Percentiles rank a stretch among this genome's conserved stretches.
These are phyloP conservation scores for Citrullus colocynthis DNA, from an alignment of 306 rosid genomes.

Conservation along the genomic window DNA sequence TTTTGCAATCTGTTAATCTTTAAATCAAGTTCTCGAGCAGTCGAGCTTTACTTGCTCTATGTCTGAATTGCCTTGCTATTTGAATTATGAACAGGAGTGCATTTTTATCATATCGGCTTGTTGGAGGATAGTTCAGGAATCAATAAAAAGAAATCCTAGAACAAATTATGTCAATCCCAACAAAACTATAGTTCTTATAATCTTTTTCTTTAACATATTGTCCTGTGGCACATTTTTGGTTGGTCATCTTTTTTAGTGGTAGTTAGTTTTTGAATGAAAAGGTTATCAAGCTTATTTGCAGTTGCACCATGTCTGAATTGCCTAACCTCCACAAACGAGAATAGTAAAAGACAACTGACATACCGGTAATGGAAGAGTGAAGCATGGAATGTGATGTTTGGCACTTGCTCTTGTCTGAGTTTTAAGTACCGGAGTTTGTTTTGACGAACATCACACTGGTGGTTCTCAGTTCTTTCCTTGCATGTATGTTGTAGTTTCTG, in stretches of 20 bases:
- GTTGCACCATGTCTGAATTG: background rate
- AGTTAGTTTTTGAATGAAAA: background rate
- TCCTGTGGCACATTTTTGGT: background rate
- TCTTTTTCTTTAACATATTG: background rate
- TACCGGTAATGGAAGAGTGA: background rate
- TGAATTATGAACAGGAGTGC: background rate
- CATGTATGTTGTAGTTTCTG: background rate
- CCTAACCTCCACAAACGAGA: background rate
- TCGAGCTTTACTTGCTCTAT: background rate
- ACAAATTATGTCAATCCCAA: background rate
- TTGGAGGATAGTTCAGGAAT: background rate
- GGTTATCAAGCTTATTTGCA: background rate
- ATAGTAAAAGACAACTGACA: background rate
- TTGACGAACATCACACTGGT: background rate
- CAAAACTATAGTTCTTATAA: background rate
- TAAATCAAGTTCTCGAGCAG: background rate
- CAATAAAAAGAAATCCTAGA: background rate
- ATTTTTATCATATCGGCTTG: background rate
- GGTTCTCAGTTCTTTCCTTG: background rate
- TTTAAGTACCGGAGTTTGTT: background rate
- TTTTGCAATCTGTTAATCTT: background rate
- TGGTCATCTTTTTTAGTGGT: background rate
- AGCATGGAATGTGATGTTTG: background rate
- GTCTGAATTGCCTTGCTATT: background rate
- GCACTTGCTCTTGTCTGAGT: background rate